Base-by-base conservation (phyloP, 2,329 filamentous ascomycete genomes). In the Claviceps fusiformis region DNA sequence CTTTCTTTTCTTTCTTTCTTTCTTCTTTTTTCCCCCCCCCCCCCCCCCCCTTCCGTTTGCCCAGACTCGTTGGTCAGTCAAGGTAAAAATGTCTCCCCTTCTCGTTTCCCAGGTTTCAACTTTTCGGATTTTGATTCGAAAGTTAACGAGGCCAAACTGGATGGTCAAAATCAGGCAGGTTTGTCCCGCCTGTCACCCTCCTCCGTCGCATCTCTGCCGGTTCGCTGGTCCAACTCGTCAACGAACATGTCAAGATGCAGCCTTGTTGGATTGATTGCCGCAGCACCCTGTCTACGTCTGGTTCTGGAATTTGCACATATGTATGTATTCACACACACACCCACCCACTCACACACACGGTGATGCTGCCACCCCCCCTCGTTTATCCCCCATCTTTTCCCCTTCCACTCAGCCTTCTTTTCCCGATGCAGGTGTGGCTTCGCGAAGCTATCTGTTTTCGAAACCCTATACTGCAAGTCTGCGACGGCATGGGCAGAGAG, bases 201-300 rank as follows among this genome's bases (percentile, higher is more conserved):
- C 44, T 41, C 39, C 39, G 48, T 51, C 47, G 19, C 43, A 50
- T 51, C 53, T 52, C 53, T 47, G 41, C 49, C 54, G 49, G 24
- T n/a, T 33, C 49, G 54, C 47, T 24, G 31, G 48, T 39, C 13
- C 44, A 3, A 24, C 33, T 50, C 46, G 50, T 43, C 37, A 41
- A 17, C 37, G 13, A 39, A 31, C 35, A 41, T 39, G 48, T n/a
- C 31, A 41, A 41, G 33, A 52, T 49, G 47, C 52, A 41, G 37
- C 37, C 37, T 41, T 49, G 44, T 49, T 31, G 24, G 39, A 31
- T 54, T 29, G 24, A 47, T 41, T 54, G 52, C 31, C 52, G 35
- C 50, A 13, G 6, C 19, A 31, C 19, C 15, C 37, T n/a, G 24
- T 46, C 44, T 7, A 46, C 24, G 7, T 46, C 11, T 27, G 19